Evolutionary conservation across 495 filamentous ascomycete species (phyloP).

Genomic region (Penicillium manginii): DNA sequence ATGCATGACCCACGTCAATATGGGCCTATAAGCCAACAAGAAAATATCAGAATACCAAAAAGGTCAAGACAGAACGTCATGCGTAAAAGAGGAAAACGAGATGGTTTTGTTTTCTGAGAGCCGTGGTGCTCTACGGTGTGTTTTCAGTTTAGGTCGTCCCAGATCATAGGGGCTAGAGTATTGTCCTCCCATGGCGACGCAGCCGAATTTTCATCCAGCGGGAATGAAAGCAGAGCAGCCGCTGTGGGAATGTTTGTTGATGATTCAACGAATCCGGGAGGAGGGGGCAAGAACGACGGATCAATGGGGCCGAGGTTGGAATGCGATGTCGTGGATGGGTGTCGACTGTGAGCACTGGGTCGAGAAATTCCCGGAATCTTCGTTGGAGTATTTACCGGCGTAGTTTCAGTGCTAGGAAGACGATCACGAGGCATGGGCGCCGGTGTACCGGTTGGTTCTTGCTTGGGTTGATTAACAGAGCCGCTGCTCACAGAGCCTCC

Average conservation of each 20-base stretch:
- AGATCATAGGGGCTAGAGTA: slow-evolving; percentile 48
- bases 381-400: slow-evolving; percentile 15
- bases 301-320: slow-evolving; percentile 28
- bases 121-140: background rate
- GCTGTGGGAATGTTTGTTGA: slow-evolving; percentile 19
- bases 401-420: slow-evolving; percentile 15
- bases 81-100: too few relatives aligned
- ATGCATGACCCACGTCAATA: background rate
- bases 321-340: slow-evolving; percentile 19
- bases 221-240: slow-evolving; percentile 32
- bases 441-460: slow-evolving; percentile 5
- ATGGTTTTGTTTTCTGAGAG: background rate
- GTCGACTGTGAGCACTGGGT: slow-evolving; percentile 19
- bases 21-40: background rate
- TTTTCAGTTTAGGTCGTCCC: slow-evolving; percentile 43
- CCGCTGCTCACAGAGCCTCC: slow-evolving; percentile 48
- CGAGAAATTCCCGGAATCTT: slow-evolving; percentile 2
- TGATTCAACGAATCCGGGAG: slow-evolving; percentile 31
- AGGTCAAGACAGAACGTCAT: background rate
- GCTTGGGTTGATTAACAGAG: slow-evolving; percentile 14
- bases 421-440: slow-evolving; percentile 16
- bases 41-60: background rate
- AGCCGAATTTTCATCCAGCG: slow-evolving; percentile 38
- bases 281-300: slow-evolving; percentile 37
- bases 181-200: slow-evolving; percentile 45